A percentile compares a stretch with the other conserved stretches of the same genome.
Conservation (phyloP, 495 filamentous ascomycete species). For the Penicillium daleae region DNA sequence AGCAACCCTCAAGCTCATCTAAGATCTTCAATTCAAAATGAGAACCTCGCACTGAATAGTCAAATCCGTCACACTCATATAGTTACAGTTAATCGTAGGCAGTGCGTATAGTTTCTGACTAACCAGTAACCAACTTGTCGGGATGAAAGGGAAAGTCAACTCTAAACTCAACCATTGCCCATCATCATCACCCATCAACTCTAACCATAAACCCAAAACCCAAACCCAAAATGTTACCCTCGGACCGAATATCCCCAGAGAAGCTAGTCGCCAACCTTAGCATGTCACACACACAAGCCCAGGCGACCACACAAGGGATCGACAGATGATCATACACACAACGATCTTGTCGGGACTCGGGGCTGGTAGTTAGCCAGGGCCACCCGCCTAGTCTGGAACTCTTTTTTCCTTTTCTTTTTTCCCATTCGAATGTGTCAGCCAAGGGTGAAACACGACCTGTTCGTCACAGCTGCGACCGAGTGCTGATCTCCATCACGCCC, state of each 20-base stretch:
- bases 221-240: background rate
- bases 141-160: background rate
- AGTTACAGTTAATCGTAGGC: no score
- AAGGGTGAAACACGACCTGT: conserved; percentile 34
- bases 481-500: conserved; percentile 15
- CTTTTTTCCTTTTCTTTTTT: background rate
- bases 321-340: conserved; percentile 26
- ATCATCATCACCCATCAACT: background rate
- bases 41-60: background rate
- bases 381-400: background rate
- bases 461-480: conserved; percentile 28
- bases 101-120: background rate
- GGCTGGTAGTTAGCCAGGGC: background rate
- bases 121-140: background rate
- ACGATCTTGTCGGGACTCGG: conserved; percentile 15
- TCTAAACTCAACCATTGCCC: background rate
- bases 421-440: conserved; percentile 17
- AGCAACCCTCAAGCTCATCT: background rate
- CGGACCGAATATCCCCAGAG: conserved; percentile 4
- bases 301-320: conserved; percentile 12
- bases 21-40: background rate
- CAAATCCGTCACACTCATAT: background rate
- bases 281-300: background rate
- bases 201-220: conserved; percentile 1
- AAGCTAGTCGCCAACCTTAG: conserved; percentile 3